Conservation (phyloP, 495 filamentous ascomycete species). For the Paragyromitra xinjiangensis region DNA sequence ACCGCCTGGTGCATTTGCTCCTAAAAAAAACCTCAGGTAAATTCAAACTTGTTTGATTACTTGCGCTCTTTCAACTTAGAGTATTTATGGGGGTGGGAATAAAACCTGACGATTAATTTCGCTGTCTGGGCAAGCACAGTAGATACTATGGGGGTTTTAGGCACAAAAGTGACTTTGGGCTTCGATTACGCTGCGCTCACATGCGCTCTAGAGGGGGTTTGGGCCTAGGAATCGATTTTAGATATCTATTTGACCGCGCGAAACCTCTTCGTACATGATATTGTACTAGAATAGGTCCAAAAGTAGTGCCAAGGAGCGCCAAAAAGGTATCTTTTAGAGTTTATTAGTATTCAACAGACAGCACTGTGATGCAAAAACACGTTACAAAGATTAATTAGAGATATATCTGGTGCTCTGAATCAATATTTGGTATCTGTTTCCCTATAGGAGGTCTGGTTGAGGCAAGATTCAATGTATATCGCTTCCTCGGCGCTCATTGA, state of each 20-base stretch:
- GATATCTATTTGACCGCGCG: neutral
- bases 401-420: neutral
- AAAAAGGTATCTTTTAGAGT: neutral
- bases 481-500: neutral
- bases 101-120: neutral
- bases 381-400: neutral
- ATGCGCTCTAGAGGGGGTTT: neutral
- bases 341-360: neutral
- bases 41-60: neutral
- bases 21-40: neutral
- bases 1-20: neutral
- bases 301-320: neutral
- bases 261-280: neutral
- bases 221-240: neutral
- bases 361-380: too few species aligned
- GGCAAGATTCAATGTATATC: neutral
- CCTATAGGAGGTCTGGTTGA: neutral
- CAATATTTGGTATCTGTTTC: neutral
- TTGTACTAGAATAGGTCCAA: neutral
- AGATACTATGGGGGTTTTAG: neutral
- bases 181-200: neutral
- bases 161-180: neutral
- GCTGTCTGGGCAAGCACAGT: neutral
- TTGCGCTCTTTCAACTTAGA: neutral
- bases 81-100: neutral